These are phyloP conservation scores for Rheum nobile DNA, from an alignment of 148 eudicot species.

Conservation along the genomic window DNA sequence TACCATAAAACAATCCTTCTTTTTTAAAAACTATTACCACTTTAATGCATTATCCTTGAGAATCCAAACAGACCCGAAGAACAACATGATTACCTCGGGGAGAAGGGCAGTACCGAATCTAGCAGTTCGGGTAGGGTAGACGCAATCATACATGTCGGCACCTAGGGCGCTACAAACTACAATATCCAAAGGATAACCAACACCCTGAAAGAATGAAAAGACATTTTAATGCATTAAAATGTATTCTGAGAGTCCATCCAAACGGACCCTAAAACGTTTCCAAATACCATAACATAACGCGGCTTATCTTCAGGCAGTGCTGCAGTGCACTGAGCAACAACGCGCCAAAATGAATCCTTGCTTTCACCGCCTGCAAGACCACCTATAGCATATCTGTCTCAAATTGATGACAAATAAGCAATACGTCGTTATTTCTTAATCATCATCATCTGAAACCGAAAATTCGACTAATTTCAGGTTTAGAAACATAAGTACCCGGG, in stretches of 20 bases:
- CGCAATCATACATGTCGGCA: conserved; percentile 97
- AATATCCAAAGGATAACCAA: conserved; percentile 85
- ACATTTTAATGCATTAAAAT: not conserved
- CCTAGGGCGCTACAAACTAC: conserved; percentile 95
- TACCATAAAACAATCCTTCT: too few relatives aligned
- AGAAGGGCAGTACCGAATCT: conserved; percentile 92
- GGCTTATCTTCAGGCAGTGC: conserved; percentile 83
- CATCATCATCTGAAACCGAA: not conserved
- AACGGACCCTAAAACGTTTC: not conserved
- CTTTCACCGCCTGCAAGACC: conserved; percentile 98
- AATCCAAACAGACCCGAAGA: too few relatives aligned
- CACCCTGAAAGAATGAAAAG: conserved; percentile 40
- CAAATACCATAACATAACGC: conserved; percentile 75
- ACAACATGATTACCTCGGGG: conserved; percentile 43
- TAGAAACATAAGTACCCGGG: conserved; percentile 56
- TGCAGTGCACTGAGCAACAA: conserved; percentile 94
- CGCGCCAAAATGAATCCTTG: conserved; percentile 94
- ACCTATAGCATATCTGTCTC: conserved; percentile 90
- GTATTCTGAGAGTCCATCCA: not conserved
- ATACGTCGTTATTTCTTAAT: not conserved
- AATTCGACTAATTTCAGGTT: not conserved
- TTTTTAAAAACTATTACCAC: too few relatives aligned
- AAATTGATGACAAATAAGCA: conserved; percentile 16
- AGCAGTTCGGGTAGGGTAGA: conserved; percentile 92
- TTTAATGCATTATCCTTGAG: too few relatives aligned